Conservation (phyloP, 805 yeast species). For the Clavispora fructus region DNA sequence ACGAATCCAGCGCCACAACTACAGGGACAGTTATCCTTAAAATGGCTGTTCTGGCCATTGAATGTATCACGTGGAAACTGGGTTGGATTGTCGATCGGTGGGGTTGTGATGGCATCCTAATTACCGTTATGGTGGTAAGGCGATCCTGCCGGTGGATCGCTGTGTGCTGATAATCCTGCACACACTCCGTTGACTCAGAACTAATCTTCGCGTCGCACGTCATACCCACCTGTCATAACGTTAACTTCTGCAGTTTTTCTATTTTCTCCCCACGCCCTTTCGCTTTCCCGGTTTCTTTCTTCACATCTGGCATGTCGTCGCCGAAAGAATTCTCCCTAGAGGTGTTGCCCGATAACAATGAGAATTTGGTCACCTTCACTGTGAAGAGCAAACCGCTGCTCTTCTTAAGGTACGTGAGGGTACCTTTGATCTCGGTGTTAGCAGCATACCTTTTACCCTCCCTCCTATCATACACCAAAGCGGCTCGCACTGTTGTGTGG, state of each 20-base stretch:
- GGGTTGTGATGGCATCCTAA: too few species aligned
- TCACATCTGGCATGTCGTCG: slow-evolving; percentile 20
- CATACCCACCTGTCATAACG: neutral
- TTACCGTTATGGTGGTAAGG: too few species aligned
- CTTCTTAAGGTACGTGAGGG: slow-evolving; percentile 11
- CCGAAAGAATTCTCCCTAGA: slow-evolving; percentile 26
- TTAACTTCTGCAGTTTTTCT: neutral
- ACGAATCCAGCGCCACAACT: too few species aligned
- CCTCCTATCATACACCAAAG: neutral
- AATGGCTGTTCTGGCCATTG: too few species aligned
- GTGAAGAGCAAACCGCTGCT: slow-evolving; percentile 11
- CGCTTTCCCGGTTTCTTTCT: neutral
- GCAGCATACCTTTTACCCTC: slow-evolving; percentile 1
- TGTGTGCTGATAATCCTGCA: neutral
- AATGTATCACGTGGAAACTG: too few species aligned
- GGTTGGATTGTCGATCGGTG: too few species aligned
- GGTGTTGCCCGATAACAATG: slow-evolving; percentile 14
- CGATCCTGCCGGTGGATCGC: neutral
- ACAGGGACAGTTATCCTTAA: too few species aligned
- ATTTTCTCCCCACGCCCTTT: neutral
- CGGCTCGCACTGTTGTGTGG: neutral
- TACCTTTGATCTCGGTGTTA: slow-evolving; percentile 12
- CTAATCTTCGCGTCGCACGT: neutral
- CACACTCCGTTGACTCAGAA: neutral
- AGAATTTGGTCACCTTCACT: slow-evolving; percentile 13